Base-by-base conservation (phyloP, 164 flowering plant genomes). In the Tetrastigma voinierianum region DNA sequence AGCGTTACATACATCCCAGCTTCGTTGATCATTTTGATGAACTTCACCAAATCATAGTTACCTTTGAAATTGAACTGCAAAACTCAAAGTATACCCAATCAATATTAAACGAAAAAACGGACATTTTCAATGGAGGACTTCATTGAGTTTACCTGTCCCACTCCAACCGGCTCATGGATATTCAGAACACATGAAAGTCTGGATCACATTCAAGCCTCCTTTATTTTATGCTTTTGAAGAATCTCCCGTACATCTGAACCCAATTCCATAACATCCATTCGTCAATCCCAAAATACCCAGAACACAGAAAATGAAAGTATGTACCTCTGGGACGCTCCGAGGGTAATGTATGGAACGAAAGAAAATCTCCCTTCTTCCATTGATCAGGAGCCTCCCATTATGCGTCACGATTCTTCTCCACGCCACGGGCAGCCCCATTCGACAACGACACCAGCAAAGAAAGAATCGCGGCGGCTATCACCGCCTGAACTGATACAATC, bases 271-370 rank as follows among this genome's bases (percentile, higher is more conserved):
- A 55, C 43, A 20, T 62, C 60, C 54, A 5, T 54, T 46, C n/a
- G n/a, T n/a, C 55, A 19, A n/a, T 55, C 18, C 46, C 11, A 12
- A 8, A 56, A 58, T 18, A 40, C n/a, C 3, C 52, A 4, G 10
- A 70, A 51, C 6, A 62, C n/a, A 11, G 45, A 19, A 59, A 19
- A 63, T 32, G 2, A 51, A 57, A 16, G 11, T 13, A 45, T 12
- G 32, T 75, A 87, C 89, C 60, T 85, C 88, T 3, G 90, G 88
- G 32, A 90, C 81, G 70, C 87, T 82, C 5, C 90, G 78, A 24
- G 92, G 77, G 62, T 87, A 87, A 72, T 85, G 91, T 21, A 87
- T 81, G 3, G 91, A 85, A 20, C 91, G 83, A 65, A 82, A 84
- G 57, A 87, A 68, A 25, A 87, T 78, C 81, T 84, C 83, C 46